Percentiles rank a stretch among this genome's conserved stretches.
These are phyloP conservation scores for Mycotypha africana DNA, from an alignment of 371 early-diverging fungal species.

Conservation along the genomic window DNA sequence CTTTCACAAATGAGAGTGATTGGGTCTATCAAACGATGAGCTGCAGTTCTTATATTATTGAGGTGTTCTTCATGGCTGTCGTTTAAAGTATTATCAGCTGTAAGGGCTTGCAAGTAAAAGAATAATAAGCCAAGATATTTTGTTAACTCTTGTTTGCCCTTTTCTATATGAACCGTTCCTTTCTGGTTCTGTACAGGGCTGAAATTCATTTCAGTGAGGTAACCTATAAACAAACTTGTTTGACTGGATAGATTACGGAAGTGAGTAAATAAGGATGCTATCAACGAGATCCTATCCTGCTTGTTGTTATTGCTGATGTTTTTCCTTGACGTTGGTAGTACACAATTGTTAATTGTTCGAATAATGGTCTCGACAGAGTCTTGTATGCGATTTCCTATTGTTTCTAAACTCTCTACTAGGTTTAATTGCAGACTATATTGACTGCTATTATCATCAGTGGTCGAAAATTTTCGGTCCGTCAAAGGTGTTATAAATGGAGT, in stretches of 20 bases:
- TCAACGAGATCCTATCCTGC: too few species aligned
- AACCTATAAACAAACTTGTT: constrained; percentile 23
- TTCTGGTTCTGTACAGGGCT: constrained; percentile 2
- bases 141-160: constrained; percentile 33
- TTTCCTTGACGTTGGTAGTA: too few species aligned
- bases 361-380: constrained; percentile 25
- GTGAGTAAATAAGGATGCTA: constrained; percentile 41
- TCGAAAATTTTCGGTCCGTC: too few species aligned
- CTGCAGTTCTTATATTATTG: not conserved
- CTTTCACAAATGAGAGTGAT: not conserved
- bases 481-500: not conserved
- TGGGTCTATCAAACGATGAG: not conserved
- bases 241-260: constrained; percentile 41
- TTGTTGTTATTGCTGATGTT: too few species aligned
- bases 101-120: constrained; percentile 54
- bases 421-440: constrained; percentile 15
- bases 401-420: constrained; percentile 16
- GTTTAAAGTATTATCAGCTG: constrained; percentile 15
- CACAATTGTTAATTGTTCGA: too few species aligned
- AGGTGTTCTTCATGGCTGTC: too few species aligned
- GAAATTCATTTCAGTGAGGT: constrained; percentile 24
- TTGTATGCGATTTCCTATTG: constrained; percentile 19
- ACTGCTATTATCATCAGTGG: not conserved
- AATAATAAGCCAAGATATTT: constrained; percentile 61
- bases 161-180: constrained; percentile 4